Conservation (phyloP, 2,329 filamentous ascomycete genomes). For the Cladosporium sphaerospermum region DNA sequence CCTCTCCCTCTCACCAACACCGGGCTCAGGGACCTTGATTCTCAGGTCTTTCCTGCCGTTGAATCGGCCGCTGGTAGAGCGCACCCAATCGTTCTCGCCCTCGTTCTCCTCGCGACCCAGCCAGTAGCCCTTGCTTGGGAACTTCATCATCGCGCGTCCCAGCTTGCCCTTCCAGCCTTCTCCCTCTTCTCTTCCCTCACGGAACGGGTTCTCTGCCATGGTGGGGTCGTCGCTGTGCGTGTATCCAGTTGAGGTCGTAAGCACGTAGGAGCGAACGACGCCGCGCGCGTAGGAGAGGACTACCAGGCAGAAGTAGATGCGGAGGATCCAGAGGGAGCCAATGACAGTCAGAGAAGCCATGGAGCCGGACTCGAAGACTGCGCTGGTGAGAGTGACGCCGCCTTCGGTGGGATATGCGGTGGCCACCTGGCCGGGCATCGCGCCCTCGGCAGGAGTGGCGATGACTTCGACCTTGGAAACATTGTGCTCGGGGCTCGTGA, state of each 20-base stretch:
- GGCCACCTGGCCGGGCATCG: constrained; percentile 46
- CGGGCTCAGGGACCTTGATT: constrained; percentile 38
- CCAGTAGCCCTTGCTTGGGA: constrained; percentile 71
- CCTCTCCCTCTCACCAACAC: constrained; percentile 52
- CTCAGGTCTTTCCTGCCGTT: constrained; percentile 35
- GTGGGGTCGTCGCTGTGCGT: constrained; percentile 36
- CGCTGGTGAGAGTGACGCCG: constrained; percentile 49
- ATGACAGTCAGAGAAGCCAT: constrained; percentile 75
- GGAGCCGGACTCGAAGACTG: constrained; percentile 59
- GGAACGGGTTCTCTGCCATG: constrained; percentile 63
- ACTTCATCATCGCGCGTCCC: constrained; percentile 69
- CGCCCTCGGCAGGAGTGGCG: constrained; percentile 41
- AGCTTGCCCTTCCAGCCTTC: constrained; percentile 72
- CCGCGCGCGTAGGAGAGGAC: constrained; percentile 77
- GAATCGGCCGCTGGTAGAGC: constrained; percentile 56
- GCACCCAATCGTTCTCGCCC: constrained; percentile 62
- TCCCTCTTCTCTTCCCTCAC: constrained; percentile 62
- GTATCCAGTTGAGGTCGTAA: constrained; percentile 34
- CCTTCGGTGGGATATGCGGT: constrained; percentile 35
- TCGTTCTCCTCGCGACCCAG: constrained; percentile 58
- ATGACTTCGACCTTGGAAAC: constrained; percentile 52
- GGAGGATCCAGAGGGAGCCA: constrained; percentile 63
- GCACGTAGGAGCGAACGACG: constrained; percentile 64
- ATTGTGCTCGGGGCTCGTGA: constrained; percentile 58
- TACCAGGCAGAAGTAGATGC: constrained; percentile 77